Base-by-base conservation (phyloP, 169 alveolate genomes). In the Babesia caballi region DNA sequence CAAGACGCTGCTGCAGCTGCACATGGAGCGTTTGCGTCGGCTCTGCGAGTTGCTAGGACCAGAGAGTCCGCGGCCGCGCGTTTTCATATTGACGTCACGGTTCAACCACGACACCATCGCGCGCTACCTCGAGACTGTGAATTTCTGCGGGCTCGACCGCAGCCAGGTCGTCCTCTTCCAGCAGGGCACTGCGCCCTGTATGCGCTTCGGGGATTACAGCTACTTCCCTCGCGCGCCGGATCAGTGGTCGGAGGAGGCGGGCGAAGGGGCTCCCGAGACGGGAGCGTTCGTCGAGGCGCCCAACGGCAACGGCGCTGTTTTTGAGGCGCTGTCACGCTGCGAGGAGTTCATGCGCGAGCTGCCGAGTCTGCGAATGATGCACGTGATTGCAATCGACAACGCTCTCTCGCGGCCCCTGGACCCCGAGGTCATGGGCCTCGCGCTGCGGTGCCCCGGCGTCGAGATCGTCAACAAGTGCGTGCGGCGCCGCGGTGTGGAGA, bases 271-370 rank as follows among this genome's bases (percentile, higher is more conserved):
- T 8, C 17, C 21, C 42, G 61, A 30, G 6, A 7, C 5, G 7
- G 41, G 30, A 8, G 17, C 38, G 17, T 33, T 21, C 30, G 59
- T 66, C 11, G 56, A 51, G 41, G 30, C 75, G 0, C 77, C 93
- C 82, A 58, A 82, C 40, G 93, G 93, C 5, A 88, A 88, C 65
- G 93, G 93, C 12, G 69, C 56, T 21, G 60, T 88, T 27, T 88
- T 83, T 46, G 68, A 71, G 51, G 83, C 91, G 44, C 66, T 88
- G 27, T 44, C 77, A 32, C 23, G 41, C 27, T 49, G 87, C 73
- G 17, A 38, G 32, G 61, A 53, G 54, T 80, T 80, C 56, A 56
- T 46, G 84, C 9, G 38, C n/a, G 17, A 19, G 17, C 28, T 77
- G 30, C 51, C 33, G n/a, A 41, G 19, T 15, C 19, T 80, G 27